These are phyloP conservation scores for Phialophora chinensis DNA, from an alignment of 2,329 filamentous ascomycete genomes.

Conservation along the genomic window DNA sequence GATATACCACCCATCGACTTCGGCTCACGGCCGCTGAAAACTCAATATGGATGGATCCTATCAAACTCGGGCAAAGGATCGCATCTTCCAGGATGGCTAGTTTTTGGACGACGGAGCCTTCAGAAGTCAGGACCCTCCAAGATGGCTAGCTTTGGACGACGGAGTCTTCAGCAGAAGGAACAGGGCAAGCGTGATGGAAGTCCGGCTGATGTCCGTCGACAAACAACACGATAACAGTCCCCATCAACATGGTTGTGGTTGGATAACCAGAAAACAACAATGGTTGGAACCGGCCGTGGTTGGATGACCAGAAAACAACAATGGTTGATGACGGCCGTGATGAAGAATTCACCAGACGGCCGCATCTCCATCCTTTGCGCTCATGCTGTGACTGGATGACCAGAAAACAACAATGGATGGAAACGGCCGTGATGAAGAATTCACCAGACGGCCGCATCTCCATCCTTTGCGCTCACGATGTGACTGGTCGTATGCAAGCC, in stretches of 20 bases:
- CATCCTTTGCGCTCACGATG: neutral
- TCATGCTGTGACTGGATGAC: neutral
- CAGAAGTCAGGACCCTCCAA: neutral
- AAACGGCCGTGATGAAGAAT: constrained; percentile 1
- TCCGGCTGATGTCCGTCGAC: neutral
- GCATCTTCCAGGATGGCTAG: neutral
- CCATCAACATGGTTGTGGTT: neutral
- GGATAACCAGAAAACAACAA: neutral
- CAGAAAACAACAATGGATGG: neutral
- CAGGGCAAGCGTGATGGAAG: neutral
- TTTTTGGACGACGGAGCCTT: neutral
- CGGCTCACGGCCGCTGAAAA: neutral
- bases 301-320: too few species aligned
- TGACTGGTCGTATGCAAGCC: neutral
- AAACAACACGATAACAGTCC: neutral
- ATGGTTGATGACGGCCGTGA: neutral
- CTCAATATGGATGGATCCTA: neutral
- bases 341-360: neutral
- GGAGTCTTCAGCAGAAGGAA: neutral
- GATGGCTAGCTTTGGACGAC: neutral
- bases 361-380: neutral
- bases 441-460: neutral
- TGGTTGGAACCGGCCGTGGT: too few species aligned
- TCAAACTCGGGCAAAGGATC: neutral
- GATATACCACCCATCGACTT: neutral